Percentiles rank a stretch among this genome's conserved stretches.
Evolutionary conservation across 345 rosid genomes (phyloP).

Genomic region (Erodium maritimum): DNA sequence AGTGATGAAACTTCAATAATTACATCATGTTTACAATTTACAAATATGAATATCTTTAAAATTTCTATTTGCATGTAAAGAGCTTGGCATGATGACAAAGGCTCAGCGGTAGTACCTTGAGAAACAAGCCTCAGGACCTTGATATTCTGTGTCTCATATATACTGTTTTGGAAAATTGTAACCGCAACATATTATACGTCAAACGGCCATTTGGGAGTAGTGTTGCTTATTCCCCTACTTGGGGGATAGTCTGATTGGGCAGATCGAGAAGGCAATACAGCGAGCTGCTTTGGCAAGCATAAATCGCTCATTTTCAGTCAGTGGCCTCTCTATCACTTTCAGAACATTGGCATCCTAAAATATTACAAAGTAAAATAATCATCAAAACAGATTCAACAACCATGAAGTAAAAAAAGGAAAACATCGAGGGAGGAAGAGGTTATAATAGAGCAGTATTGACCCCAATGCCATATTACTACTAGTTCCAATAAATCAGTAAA

Average conservation of each 20-base stretch:
- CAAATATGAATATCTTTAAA: neutral
- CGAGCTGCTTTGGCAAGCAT: constrained; percentile 91
- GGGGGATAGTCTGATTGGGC: constrained; percentile 70
- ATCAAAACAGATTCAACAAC: constrained; percentile 5
- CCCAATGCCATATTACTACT: neutral
- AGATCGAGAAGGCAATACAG: constrained; percentile 70
- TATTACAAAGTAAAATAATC: constrained; percentile 4
- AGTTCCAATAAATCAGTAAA: neutral
- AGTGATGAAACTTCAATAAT: neutral
- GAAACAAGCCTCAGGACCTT: neutral
- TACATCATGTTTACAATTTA: neutral
- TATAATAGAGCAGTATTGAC: neutral
- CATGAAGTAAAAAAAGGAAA: neutral
- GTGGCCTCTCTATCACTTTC: constrained; percentile 75
- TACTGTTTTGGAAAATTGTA: neutral
- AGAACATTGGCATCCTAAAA: constrained; percentile 70
- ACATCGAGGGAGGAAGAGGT: neutral
- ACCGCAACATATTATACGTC: constrained; percentile 1
- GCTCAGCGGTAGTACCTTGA: neutral
- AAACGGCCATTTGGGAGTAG: neutral
- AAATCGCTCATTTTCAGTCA: constrained; percentile 83
- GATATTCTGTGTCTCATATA: neutral
- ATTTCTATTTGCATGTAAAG: neutral
- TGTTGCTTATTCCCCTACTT: constrained; percentile 22
- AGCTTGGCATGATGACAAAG: neutral